phyloP scores from a whole-genome alignment of 2,329 filamentous ascomycete genomes.

The Colletotrichum higginsianum region DNA sequence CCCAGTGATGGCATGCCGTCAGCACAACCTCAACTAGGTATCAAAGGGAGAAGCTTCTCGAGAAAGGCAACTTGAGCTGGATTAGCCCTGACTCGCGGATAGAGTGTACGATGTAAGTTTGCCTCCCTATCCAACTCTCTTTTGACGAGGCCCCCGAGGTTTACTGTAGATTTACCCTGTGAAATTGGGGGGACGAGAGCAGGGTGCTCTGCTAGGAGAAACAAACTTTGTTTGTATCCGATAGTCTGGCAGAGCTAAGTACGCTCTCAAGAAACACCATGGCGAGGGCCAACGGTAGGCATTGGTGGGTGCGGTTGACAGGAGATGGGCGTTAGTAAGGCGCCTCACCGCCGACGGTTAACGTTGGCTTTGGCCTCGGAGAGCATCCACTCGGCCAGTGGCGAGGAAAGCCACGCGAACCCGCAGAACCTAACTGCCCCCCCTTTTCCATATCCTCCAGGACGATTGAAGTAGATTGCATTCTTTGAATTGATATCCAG shows the following conservation, averaged over 20 bases:
- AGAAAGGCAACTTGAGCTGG: neutral
- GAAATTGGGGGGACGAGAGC: neutral
- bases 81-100: slow-evolving; percentile 23
- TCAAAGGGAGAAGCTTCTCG: neutral
- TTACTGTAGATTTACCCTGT: neutral
- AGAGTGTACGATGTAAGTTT: slow-evolving; percentile 7
- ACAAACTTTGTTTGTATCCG: slow-evolving; percentile 27
- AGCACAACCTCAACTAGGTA: neutral
- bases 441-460: neutral
- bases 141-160: neutral
- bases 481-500: slow-evolving; percentile 3
- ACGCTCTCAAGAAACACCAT: neutral
- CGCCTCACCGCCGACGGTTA: slow-evolving; percentile 30
- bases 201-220: neutral
- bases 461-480: slow-evolving; percentile 11
- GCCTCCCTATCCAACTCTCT: neutral
- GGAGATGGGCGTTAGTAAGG: slow-evolving; percentile 30
- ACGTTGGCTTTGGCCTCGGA: slow-evolving; percentile 20
- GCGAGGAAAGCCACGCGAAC: slow-evolving; percentile 18
- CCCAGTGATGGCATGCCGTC: neutral
- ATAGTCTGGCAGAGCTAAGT: slow-evolving; percentile 2
- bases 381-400: slow-evolving; percentile 1
- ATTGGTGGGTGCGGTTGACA: slow-evolving; percentile 30
- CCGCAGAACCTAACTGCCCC: neutral
- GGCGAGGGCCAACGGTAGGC: slow-evolving; percentile 8